phyloP scores from a whole-genome alignment of 371 early-diverging fungal genomes.

The Mucor plumbeus region DNA sequence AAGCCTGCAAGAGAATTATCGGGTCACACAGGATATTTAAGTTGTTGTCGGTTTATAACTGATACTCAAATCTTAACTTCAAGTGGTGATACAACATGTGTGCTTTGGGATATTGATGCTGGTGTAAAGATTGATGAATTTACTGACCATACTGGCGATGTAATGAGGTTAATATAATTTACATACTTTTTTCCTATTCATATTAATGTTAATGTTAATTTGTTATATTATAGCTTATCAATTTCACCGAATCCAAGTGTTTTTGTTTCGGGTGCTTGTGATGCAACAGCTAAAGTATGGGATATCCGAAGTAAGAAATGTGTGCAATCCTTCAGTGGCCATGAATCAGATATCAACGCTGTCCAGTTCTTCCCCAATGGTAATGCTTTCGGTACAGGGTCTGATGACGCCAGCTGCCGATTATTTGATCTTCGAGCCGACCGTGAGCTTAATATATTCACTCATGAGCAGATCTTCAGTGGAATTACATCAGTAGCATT shows the following conservation, averaged over 20 bases:
- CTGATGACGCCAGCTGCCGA: conserved; percentile 96
- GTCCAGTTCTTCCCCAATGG: conserved; percentile 99
- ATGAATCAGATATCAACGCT: conserved; percentile 98
- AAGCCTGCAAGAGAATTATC: conserved; percentile 93
- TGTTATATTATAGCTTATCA: conserved; percentile 65
- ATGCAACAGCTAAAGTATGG: conserved; percentile 99
- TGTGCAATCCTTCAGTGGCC: conserved; percentile 97
- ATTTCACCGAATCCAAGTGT: conserved; percentile 82
- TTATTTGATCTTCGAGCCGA: conserved; percentile 97
- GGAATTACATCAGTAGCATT: conserved; percentile 98
- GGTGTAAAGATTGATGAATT: conserved; percentile 94
- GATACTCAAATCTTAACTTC: conserved; percentile 94
- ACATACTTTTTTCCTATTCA: not conserved
- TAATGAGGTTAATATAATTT: conserved; percentile 80
- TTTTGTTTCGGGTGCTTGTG: conserved; percentile 98
- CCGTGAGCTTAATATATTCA: conserved; percentile 93
- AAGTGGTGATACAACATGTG: conserved; percentile 98
- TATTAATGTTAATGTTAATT: not conserved
- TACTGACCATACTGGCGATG: conserved; percentile 97
- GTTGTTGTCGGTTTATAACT: conserved; percentile 94
- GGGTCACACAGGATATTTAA: conserved; percentile 96
- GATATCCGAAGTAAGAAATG: conserved; percentile 95
- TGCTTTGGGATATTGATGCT: conserved; percentile 98
- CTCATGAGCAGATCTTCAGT: conserved; percentile 95
- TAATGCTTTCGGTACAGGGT: conserved; percentile 95